Evolutionary conservation across 345 rosid genomes (phyloP), one percentile per base, ranked within the genome.

Genomic region (Capsella bursapastoris): DNA sequence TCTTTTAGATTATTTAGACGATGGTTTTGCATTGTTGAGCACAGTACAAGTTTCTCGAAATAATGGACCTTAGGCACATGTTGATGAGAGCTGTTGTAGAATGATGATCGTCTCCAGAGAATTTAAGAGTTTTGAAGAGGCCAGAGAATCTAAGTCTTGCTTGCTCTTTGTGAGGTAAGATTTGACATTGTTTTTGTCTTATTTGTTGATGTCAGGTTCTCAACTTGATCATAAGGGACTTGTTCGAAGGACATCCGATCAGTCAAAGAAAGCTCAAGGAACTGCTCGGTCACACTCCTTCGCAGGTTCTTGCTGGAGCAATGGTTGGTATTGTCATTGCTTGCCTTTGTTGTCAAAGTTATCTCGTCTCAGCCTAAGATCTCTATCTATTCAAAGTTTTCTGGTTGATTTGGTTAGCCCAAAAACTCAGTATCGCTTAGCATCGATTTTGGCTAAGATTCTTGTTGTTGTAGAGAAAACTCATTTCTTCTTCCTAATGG

Each of bases 191-290:
- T 50, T n/a, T n/a, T 47, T 16, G 51, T 48, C 25, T 48, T 44
- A 7, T 61, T 50, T 44, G 29, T 52, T 18, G 68, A 34, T 68
- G 38, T 60, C 65, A 91, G 98, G 96, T 93, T 75, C 91, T 93
- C 29, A 89, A 91, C 78, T 76, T 91, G 91, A 93, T 93, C 27
- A 86, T 93, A 38, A 94, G 83, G 81, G 97, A 91, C 72, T 76
- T 93, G 76, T 93, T 93, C 73, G 89, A 93, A 82, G 98, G 97
- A 64, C 98, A 89, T 82, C 96, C 94, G 2, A 88, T 93, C 27
- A 89, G 98, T 72, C 85, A 91, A 81, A 86, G 96, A 79, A 91
- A 93, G 86, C 94, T 93, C 55, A 89, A 91, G 83, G 98, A 93
- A 78, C 84, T 93, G 70, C 90, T 91, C 1, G 98, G 97, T 32